A percentile compares a stretch with the other conserved stretches of the same genome.
These are phyloP conservation scores for Pyricularia pennisetigena DNA, from an alignment of 2,329 filamentous ascomycete species.

Conservation along the genomic window DNA sequence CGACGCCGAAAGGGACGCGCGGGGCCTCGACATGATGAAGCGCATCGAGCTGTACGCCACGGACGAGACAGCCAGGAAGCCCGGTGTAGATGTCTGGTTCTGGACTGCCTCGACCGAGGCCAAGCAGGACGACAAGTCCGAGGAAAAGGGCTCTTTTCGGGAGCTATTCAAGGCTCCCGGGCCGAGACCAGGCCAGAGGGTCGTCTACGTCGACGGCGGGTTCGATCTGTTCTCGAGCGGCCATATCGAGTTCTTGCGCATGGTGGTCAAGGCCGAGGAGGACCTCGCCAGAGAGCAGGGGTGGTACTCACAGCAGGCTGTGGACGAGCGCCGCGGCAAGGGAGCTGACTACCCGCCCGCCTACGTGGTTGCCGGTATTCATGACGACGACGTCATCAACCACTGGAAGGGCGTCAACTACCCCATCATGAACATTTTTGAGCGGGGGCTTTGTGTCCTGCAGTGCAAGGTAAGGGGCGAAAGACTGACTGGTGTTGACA, in stretches of 20 bases:
- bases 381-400: slow-evolving; percentile 93
- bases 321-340: slow-evolving; percentile 51
- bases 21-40: slow-evolving; percentile 61
- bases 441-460: slow-evolving; percentile 87
- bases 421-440: slow-evolving; percentile 98
- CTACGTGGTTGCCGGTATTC: slow-evolving; percentile 87
- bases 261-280: slow-evolving; percentile 66
- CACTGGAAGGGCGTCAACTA: slow-evolving; percentile 96
- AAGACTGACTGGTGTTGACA: not conserved
- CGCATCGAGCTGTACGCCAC: slow-evolving; percentile 80
- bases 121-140: slow-evolving; percentile 30
- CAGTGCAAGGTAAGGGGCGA: slow-evolving; percentile 67
- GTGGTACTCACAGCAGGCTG: slow-evolving; percentile 63
- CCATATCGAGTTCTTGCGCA: slow-evolving; percentile 87
- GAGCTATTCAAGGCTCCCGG: slow-evolving; percentile 61
- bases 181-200: slow-evolving; percentile 65
- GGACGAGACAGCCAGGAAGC: slow-evolving; percentile 68
- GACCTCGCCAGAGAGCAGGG: slow-evolving; percentile 54
- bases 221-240: slow-evolving; percentile 96
- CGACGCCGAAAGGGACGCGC: slow-evolving; percentile 50
- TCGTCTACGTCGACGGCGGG: slow-evolving; percentile 93
- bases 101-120: slow-evolving; percentile 53
- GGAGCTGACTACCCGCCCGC: slow-evolving; percentile 71
- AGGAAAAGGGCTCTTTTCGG: slow-evolving; percentile 57
- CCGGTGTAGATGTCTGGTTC: slow-evolving; percentile 77